Evolutionary conservation across 352 stramenopile genomes (phyloP), one percentile per base, ranked within the genome.

Genomic region (Pythium folliculosum): DNA sequence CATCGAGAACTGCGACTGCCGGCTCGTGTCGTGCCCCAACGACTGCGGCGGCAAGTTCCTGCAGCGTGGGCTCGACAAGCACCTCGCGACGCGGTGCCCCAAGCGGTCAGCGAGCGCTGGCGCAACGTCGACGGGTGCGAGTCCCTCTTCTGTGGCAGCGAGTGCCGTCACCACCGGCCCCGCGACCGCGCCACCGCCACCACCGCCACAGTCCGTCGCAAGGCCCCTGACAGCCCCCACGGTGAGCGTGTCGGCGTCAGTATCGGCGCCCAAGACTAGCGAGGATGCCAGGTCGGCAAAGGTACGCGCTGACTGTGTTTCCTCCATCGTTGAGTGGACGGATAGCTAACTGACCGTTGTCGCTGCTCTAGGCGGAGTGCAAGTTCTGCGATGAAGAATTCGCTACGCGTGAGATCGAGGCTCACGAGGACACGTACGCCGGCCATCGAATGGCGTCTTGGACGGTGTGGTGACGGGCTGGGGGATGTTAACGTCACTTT

Each of bases 341-440:
- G n/a, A n/a, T n/a, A n/a, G n/a, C n/a, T 10, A 37, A 37, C 9
- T 37, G 32, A 37, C 32, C 38, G 38, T 14, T 6, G 5, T 7
- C 14, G 38, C 38, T 44, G 38, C 2, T 63, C 13, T 38, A 90
- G 76, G 54, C 75, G 5, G 82, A 91, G 54, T 94, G 86, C 71
- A 91, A 91, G 44, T 92, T 92, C 50, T 94, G 86, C 50, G 84
- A 94, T 40, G 82, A 94, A 60, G 82, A 89, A 53, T 88, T 91
- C 30, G 44, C 77, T 0, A 37, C 63, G 0, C 67, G 37, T 22
- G 78, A 81, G n/a, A 84, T 92, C 45, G 76, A 92, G 9, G 65
- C 55, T 0, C 86, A 94, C 40, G 84, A 94, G 37, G 68, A 80
- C 52, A 85, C 65, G 86, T 94, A 43, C 37, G 57, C 55, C 47